Evolutionary conservation across 345 rosid genomes (phyloP), one percentile per base, ranked within the genome.

Genomic region (Eucalyptus tenuipes): DNA sequence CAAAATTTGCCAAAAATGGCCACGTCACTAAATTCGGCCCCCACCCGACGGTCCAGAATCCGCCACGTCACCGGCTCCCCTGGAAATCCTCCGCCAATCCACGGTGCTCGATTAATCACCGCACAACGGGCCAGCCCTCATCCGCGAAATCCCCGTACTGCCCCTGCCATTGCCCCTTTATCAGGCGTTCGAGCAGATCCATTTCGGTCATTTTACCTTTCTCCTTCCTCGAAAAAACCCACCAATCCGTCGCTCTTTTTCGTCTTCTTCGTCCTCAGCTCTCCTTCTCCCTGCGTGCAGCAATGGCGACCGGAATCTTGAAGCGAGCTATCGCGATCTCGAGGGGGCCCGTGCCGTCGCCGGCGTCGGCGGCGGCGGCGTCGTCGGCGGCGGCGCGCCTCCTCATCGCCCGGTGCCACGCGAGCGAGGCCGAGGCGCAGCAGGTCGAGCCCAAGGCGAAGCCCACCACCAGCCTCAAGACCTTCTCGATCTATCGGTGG

Each of bases 401-500:
- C 71, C 89, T 96, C 25, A 89, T 90, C 79, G 53, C 91, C 24
- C 87, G 97, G 37, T 90, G 90, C 80, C 93, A 92, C 44, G 93
- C 99, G 33, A 88, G 95, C 55, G 97, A 91, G 88, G 79, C 93
- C 11, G 93, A 93, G 88, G 88, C 96, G 6, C 95, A 94, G 85
- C 90, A 91, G 89, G 93, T 89, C 48, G 90, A 91, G 24, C 87
- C 92, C 13, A 92, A 92, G 66, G 93, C 94, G 11, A 87, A 79
- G 86, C 48, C 91, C 50, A 20, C 80, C 49, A 12, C 91, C 31
- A 90, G 90, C 33, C 24, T 94, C 68, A 97, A 95, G 92, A 96
- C 96, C 22, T 97, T 97, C 88, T 96, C 95, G 93, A 97, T 97
- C 92, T 97, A 96, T 90, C 93, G 99, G 17, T 97, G 99, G 99